A percentile compares a stretch with the other conserved stretches of the same genome.
Evolutionary conservation across 805 yeast genomes (phyloP).

Genomic region (Candida ficus): DNA sequence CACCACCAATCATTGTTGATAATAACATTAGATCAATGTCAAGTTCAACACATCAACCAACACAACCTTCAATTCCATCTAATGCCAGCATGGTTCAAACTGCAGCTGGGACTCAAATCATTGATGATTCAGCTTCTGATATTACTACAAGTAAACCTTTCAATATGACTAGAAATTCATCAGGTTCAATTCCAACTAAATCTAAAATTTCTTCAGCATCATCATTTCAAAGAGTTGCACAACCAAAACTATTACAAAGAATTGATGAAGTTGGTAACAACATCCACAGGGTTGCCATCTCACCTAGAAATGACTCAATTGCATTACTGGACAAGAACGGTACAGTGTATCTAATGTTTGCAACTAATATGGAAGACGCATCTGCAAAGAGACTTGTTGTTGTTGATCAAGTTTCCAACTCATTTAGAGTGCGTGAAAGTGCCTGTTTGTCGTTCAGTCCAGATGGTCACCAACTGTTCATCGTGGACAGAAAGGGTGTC

Average conservation of each 20-base stretch:
- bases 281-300: conserved; percentile 67
- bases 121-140: background rate
- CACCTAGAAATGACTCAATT: conserved; percentile 83
- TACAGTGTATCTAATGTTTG: conserved; percentile 58
- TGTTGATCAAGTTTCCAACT: conserved; percentile 75
- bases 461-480: conserved; percentile 75
- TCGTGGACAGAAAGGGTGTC: conserved; percentile 77
- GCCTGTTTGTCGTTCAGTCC: conserved; percentile 73
- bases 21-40: conserved; percentile 39
- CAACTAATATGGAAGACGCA: conserved; percentile 53
- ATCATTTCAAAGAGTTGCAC: conserved; percentile 39
- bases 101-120: background rate
- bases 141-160: background rate
- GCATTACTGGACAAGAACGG: conserved; percentile 82
- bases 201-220: background rate
- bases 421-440: conserved; percentile 66
- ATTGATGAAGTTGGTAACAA: conserved; percentile 78
- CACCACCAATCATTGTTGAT: conserved; percentile 65
- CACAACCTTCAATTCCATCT: conserved; percentile 1
- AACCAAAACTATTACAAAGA: conserved; percentile 55
- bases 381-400: conserved; percentile 40
- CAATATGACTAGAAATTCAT: background rate
- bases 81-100: background rate
- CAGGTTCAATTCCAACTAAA: background rate
- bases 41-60: too few relatives aligned